Percentiles rank a stretch among this genome's conserved stretches.
These are phyloP conservation scores for Cyberlindnera samutprakarnensis DNA, from an alignment of 805 yeast species.

Conservation along the genomic window DNA sequence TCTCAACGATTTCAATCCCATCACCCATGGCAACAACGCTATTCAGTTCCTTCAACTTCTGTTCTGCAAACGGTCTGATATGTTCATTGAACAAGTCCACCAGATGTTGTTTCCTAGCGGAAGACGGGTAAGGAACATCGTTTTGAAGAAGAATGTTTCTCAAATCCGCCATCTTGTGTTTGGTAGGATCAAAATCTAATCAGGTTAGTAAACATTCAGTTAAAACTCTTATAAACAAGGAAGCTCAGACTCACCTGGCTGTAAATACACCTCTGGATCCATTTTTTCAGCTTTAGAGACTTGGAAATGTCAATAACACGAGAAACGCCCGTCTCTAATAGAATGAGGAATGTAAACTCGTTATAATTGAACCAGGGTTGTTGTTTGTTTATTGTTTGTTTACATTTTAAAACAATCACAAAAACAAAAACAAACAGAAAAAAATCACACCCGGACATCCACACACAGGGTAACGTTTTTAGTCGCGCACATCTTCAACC, in stretches of 20 bases:
- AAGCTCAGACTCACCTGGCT: conserved; percentile 22
- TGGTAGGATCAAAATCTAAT: conserved; percentile 58
- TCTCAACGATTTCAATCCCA: conserved; percentile 32
- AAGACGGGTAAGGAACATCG: conserved; percentile 50
- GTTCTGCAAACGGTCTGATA: conserved; percentile 40
- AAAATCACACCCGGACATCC: too few relatives aligned
- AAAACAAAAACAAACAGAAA: too few relatives aligned
- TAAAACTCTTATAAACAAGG: background rate
- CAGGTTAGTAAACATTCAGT: too few relatives aligned
- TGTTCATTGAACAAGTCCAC: conserved; percentile 50
- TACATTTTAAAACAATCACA: too few relatives aligned
- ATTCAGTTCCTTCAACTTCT: conserved; percentile 27
- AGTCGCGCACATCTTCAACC: too few relatives aligned
- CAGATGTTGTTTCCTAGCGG: conserved; percentile 63
- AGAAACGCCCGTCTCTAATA: too few relatives aligned
- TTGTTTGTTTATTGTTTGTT: too few relatives aligned
- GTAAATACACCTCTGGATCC: conserved; percentile 30
- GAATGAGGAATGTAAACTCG: too few relatives aligned
- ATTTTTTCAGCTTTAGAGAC: too few relatives aligned
- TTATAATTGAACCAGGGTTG: too few relatives aligned
- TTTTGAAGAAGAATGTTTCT: conserved; percentile 58
- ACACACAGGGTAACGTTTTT: too few relatives aligned
- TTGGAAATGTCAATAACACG: too few relatives aligned
- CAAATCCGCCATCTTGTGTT: conserved; percentile 61
- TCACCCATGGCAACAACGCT: conserved; percentile 27